Evolutionary conservation across 371 early-diverging fungal species (phyloP), one percentile per base, ranked within the genome.

Genomic region (Mucor saturninus): DNA sequence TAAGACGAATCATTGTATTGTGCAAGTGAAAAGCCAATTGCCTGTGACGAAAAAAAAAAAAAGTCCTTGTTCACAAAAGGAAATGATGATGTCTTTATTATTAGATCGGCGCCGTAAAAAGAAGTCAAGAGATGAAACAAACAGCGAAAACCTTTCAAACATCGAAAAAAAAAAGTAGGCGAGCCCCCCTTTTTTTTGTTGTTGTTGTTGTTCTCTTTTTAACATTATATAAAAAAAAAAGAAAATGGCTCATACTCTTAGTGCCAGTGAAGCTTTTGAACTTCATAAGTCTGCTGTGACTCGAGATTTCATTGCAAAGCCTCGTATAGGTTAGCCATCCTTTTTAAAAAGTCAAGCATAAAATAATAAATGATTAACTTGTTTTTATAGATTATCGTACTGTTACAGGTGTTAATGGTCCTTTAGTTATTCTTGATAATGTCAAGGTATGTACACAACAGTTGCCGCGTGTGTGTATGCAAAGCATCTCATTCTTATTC

Each of bases 351-450:
- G n/a, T 13, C 48, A 46, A 26, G 50, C 14, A 9, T 28, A 50
- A 9, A 50, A 50, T 26, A 48, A 28, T 28, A 28, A 14, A 30
- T 50, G 31, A 10, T 50, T 26, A 46, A 10, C 48, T 6, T 28
- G 21, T 21, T 54, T 30, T 4, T 49, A 38, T 80, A 96, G 98
- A 97, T 74, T 99, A 99, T 81, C 89, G 97, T 60, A 99, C 99
- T 49, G 98, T 99, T 31, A 86, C 96, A 32, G 99, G 99, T 75
- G 99, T 99, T 49, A 99, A 99, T 79, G 99, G 99, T 40, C 99
- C 99, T 39, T 84, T 99, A 70, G 99, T 99, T 49, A 98, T 99
- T 79, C 85, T 99, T 64, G 99, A 99, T 77, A 95, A 98, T 74
- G 96, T 99, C 76, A 97, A 97, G 88, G 93, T 93, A 81, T 54